Percentiles rank a stretch among this genome's conserved stretches.
phyloP scores from a whole-genome alignment of 208 protist species.

The Crithidia acanthocephali region DNA sequence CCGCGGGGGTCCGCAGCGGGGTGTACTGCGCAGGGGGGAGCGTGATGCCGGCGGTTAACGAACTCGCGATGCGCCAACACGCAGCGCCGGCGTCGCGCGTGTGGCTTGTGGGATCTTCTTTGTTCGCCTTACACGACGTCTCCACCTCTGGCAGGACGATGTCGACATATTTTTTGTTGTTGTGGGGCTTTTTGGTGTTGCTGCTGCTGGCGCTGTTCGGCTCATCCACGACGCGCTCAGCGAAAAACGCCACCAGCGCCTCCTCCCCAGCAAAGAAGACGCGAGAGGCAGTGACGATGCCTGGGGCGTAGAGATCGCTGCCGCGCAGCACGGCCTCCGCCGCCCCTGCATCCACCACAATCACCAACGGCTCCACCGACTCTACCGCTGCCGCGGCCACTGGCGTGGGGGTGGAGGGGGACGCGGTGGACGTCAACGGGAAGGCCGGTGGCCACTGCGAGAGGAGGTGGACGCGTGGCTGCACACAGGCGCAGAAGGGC shows the following conservation, averaged over 20 bases:
- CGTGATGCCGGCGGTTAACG: slow-evolving; percentile 23
- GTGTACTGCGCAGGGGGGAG: slow-evolving; percentile 16
- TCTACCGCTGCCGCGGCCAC: background rate
- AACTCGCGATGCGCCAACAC: slow-evolving; percentile 8
- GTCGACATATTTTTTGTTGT: background rate
- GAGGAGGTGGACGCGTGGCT: slow-evolving; percentile 5
- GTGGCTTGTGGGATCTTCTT: background rate
- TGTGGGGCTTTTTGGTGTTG: background rate
- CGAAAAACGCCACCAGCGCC: slow-evolving; percentile 40
- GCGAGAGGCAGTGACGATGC: slow-evolving; percentile 43
- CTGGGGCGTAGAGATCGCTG: slow-evolving; percentile 82
- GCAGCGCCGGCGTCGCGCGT: background rate
- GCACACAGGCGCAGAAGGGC: slow-evolving; percentile 30
- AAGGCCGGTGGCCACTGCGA: slow-evolving; percentile 18
- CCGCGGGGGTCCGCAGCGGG: background rate
- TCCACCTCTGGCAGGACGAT: background rate
- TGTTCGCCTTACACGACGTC: background rate
- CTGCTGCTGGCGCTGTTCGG: background rate
- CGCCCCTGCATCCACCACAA: slow-evolving; percentile 80
- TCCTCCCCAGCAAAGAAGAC: slow-evolving; percentile 33
- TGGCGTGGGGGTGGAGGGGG: background rate
- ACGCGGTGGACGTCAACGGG: background rate
- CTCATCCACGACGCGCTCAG: slow-evolving; percentile 15
- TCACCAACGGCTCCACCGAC: slow-evolving; percentile 13
- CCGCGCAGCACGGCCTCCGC: slow-evolving; percentile 91